These are phyloP conservation scores for Chlamydomonas incerta DNA, from an alignment of 139 green algal species.

Conservation along the genomic window DNA sequence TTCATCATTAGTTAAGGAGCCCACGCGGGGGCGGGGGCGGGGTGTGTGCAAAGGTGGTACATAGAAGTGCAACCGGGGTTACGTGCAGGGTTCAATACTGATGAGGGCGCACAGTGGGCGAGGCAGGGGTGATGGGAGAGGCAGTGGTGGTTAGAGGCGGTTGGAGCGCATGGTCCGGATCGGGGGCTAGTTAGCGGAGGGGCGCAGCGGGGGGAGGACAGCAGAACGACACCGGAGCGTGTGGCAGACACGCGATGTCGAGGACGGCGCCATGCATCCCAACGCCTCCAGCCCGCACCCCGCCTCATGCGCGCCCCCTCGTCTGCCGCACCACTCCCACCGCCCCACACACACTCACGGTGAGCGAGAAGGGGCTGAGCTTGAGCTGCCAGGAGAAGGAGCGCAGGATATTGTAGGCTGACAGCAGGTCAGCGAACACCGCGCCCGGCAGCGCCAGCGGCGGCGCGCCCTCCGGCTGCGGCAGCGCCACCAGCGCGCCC, in stretches of 20 bases:
- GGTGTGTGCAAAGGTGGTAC: no score
- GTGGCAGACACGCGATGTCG: no score
- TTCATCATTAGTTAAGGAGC: no score
- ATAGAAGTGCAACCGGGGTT: no score
- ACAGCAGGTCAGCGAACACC: slow-evolving; percentile 59
- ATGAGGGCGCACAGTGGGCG: no score
- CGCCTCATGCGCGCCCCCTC: no score
- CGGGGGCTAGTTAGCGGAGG: background rate
- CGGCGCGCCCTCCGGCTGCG: background rate
- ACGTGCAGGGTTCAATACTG: no score
- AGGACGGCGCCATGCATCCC: no score
- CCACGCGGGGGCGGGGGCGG: no score
- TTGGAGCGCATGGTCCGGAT: background rate
- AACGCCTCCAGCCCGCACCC: no score
- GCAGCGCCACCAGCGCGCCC: background rate
- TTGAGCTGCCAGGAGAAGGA: slow-evolving; percentile 86
- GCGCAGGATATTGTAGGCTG: slow-evolving; percentile 74
- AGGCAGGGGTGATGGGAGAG: background rate
- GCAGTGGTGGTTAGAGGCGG: background rate
- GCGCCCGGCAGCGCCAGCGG: slow-evolving; percentile 1
- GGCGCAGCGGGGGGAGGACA: background rate
- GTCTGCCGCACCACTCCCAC: no score
- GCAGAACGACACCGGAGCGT: background rate
- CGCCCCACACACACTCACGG: no score
- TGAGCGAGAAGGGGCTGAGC: slow-evolving; percentile 78